These are phyloP conservation scores for Metschnikowia kunwiensis DNA, from an alignment of 805 yeast species.

Conservation along the genomic window DNA sequence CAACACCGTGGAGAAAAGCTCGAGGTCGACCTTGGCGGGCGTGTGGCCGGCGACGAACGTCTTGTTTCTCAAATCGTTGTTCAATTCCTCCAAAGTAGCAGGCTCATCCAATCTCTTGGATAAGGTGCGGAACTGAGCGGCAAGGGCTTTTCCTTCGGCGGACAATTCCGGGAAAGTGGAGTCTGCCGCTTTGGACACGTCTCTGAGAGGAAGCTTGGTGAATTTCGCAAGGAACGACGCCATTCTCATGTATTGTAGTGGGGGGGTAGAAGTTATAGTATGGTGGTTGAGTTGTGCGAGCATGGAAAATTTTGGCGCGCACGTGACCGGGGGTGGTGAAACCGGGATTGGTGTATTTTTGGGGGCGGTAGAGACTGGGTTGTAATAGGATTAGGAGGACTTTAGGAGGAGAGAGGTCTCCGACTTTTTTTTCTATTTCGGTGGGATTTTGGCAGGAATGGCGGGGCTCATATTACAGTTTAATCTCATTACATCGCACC, in stretches of 20 bases:
- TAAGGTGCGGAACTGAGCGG: constrained; percentile 76
- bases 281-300: too few relatives aligned
- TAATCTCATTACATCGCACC: too few relatives aligned
- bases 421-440: too few relatives aligned
- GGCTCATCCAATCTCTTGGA: constrained; percentile 57
- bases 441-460: too few relatives aligned
- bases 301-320: constrained; percentile 12
- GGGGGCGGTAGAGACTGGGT: too few relatives aligned
- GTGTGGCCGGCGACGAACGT: constrained; percentile 69
- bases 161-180: constrained; percentile 29
- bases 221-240: constrained; percentile 29
- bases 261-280: too few relatives aligned
- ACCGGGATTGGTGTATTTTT: too few relatives aligned
- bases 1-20: constrained; percentile 62
- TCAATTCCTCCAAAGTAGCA: constrained; percentile 46
- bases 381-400: not conserved
- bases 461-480: too few relatives aligned
- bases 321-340: constrained; percentile 1
- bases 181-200: constrained; percentile 21
- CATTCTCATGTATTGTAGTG: constrained; percentile 21
- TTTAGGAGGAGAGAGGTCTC: too few relatives aligned
- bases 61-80: constrained; percentile 61
- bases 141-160: constrained; percentile 60
- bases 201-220: constrained; percentile 30
- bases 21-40: constrained; percentile 69